Base-by-base conservation (phyloP, 2,329 filamentous ascomycete species). In the Cladobotryum protrusum region DNA sequence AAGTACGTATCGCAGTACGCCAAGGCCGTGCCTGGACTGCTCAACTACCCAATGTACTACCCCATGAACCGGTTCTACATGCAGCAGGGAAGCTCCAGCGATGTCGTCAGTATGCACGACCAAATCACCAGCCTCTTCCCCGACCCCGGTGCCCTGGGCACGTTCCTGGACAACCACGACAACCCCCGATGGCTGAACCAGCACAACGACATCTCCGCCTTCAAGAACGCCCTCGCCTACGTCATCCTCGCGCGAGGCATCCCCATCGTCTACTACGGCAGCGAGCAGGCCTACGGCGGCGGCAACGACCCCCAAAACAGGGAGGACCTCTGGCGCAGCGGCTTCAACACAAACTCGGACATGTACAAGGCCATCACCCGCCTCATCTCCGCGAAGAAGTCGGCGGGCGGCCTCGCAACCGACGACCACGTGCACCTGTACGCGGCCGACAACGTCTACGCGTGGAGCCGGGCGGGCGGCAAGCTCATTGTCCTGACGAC, bases 261-360 rank as follows among this genome's bases (percentile, higher is more conserved):
- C 36, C 81, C 82, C 1, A 79, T 84, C 49, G 72, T 85, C 33
- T 86, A 85, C 64, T 76, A 83, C 56, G 83, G 82, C 24, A 79
- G 82, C 53, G 83, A 86, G 63, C 82, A 86, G 58, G 78, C 76
- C 52, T 81, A 75, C 60, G 61, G 68, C 2, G 71, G 70, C n/a
- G 69, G 63, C 35, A 66, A 65, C 42, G 78, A 78, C 8, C 66
- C 72, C 0, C 72, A 70, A 45, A 76, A 77, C 57, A 76, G 79
- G n/a, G 79, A 83, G 59, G 77, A 79, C 7, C 68, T 78, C 39
- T 84, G 81, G 81, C 63, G 73, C 11, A 77, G 74, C 11, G 66
- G 65, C 6, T 83, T 75, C 62, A 59, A 69, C 53, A 75, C 68
- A 1, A 55, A 65, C 4, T 56, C 70, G 7, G 69, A 74, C 20